Percentiles rank a stretch among this genome's conserved stretches.
phyloP scores from a whole-genome alignment of 176 grass and related monocot genomes.

The Chrysopogon serrulatus region DNA sequence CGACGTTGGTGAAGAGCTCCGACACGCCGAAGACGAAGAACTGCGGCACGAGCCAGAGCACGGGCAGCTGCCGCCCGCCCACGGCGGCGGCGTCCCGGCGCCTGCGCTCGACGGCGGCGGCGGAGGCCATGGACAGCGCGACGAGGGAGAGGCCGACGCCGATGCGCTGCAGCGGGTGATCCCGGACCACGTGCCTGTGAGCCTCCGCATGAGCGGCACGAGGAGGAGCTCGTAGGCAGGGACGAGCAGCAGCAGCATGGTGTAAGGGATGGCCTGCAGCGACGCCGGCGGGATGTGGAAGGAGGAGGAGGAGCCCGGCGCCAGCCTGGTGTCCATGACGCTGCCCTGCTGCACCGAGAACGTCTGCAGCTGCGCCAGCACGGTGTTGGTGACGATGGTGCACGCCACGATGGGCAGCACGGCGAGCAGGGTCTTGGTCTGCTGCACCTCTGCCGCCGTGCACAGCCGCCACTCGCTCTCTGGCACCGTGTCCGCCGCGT shows the following conservation, averaged over 20 bases:
- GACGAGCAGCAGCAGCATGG: slow-evolving; percentile 39
- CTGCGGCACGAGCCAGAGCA: slow-evolving; percentile 58
- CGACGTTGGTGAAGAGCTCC: slow-evolving; percentile 67
- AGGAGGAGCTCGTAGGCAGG: slow-evolving; percentile 45
- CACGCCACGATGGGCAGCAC: slow-evolving; percentile 54
- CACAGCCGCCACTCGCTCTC: slow-evolving; percentile 50
- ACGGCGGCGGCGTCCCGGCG: background rate
- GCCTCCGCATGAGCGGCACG: slow-evolving; percentile 23
- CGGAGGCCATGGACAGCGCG: slow-evolving; percentile 56
- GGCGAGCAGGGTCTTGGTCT: slow-evolving; percentile 45
- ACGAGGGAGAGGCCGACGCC: slow-evolving; percentile 50
- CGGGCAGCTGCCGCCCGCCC: background rate
- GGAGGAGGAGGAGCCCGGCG: background rate
- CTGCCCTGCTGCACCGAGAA: slow-evolving; percentile 56
- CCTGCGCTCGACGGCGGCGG: slow-evolving; percentile 35
- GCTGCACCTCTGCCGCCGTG: slow-evolving; percentile 41
- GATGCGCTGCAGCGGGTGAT: slow-evolving; percentile 52
- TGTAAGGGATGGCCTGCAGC: slow-evolving; percentile 46
- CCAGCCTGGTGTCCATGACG: slow-evolving; percentile 33
- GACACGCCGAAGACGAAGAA: slow-evolving; percentile 56
- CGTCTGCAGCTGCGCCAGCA: slow-evolving; percentile 62
- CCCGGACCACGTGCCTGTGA: slow-evolving; percentile 18
- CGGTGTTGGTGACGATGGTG: slow-evolving; percentile 62
- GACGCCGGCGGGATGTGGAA: slow-evolving; percentile 52
- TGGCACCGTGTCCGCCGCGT: background rate